Evolutionary conservation across 1,284 basidiomycete genomes (phyloP).

Genomic region (Rhodotorula mucilaginosa): DNA sequence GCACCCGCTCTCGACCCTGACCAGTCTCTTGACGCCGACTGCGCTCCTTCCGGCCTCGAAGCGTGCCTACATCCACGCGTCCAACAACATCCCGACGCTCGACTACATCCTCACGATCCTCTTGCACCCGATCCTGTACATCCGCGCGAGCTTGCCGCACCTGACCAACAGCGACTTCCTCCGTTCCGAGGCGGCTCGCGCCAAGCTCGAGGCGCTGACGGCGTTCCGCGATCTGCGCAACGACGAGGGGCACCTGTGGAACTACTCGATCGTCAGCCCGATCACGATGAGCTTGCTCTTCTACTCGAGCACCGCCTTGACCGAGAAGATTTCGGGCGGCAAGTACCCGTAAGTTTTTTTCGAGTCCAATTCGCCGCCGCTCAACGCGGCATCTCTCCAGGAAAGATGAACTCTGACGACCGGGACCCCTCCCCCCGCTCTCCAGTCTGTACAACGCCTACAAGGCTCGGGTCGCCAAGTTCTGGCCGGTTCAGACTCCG

Average conservation of each 20-base stretch:
- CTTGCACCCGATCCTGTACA: conserved; percentile 1
- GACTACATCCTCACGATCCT: conserved; percentile 1
- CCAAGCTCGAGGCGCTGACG: not conserved
- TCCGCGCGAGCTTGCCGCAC: not conserved
- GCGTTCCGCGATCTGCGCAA: not conserved
- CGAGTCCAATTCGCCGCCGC: not conserved
- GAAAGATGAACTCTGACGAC: not conserved
- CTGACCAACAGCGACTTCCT: not conserved
- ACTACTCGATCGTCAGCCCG: conserved; percentile 37
- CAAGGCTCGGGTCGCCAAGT: conserved; percentile 40
- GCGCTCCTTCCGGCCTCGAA: conserved; percentile 5
- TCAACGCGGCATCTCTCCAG: not conserved
- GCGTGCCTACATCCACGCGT: not conserved
- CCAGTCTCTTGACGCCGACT: not conserved
- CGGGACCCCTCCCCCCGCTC: too few relatives aligned
- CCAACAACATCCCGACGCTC: not conserved
- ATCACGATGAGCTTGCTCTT: conserved; percentile 37
- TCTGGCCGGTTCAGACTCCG: conserved; percentile 32
- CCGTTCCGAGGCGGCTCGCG: not conserved
- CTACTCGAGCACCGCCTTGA: conserved; percentile 27
- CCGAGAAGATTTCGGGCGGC: conserved; percentile 32
- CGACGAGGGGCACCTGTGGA: conserved; percentile 34
- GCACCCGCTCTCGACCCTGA: conserved; percentile 29
- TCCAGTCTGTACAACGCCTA: conserved; percentile 40
- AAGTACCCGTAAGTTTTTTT: conserved; percentile 39